Evolutionary conservation across 1,284 basidiomycete genomes (phyloP).

Genomic region (Ganoderma meredithae): DNA sequence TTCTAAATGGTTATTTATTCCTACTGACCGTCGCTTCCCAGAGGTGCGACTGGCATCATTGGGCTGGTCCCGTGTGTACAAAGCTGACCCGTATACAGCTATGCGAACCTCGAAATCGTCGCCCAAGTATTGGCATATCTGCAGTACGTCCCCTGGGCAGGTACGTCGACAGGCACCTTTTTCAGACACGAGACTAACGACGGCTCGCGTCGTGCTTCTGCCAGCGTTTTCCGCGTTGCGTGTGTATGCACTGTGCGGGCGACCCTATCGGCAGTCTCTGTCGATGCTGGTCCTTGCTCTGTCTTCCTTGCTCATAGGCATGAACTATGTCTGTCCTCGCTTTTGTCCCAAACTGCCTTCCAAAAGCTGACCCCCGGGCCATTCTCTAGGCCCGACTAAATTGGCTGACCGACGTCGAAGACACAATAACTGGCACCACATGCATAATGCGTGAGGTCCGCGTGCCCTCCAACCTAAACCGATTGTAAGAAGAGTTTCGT

Average conservation of each 20-base stretch:
- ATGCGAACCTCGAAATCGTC: not conserved
- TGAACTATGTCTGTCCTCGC: not conserved
- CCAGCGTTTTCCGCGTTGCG: constrained; percentile 1
- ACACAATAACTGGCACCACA: not conserved
- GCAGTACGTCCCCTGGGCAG: constrained; percentile 6
- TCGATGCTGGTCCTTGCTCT: not conserved
- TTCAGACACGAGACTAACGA: too few relatives aligned
- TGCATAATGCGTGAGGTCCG: constrained; percentile 4
- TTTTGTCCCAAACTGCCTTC: too few relatives aligned
- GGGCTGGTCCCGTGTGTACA: too few relatives aligned
- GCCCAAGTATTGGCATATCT: not conserved
- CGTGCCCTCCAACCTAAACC: not conserved
- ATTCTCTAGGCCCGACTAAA: not conserved
- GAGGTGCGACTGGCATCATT: too few relatives aligned
- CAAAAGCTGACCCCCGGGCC: not conserved
- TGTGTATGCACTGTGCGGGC: not conserved
- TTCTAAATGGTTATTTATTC: not conserved
- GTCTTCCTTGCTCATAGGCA: not conserved
- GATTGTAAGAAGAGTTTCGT: not conserved
- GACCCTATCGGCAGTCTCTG: not conserved
- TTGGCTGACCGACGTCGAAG: not conserved
- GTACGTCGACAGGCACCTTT: not conserved
- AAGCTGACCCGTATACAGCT: too few relatives aligned
- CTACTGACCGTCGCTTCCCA: not conserved
- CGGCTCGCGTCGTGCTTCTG: not conserved